Evolutionary conservation across 73 alveolate species (phyloP).

Genomic region (Blepharisma stoltei): DNA sequence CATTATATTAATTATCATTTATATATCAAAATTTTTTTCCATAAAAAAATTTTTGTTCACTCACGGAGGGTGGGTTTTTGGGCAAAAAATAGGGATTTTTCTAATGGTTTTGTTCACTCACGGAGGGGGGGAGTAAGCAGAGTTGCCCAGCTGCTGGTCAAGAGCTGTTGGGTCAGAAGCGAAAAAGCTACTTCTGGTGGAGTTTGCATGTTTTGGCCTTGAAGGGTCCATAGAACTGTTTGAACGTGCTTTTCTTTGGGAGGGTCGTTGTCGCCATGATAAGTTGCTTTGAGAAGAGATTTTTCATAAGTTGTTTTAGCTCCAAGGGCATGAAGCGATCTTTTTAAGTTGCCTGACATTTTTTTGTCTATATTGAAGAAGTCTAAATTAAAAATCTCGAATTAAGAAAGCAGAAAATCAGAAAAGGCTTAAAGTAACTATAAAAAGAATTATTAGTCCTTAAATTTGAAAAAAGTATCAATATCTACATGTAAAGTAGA

Average conservation of each 20-base stretch:
- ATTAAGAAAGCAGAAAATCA: no score
- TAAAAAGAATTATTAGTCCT: no score
- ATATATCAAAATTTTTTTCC: no score
- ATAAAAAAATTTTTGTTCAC: no score
- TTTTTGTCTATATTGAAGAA: background rate
- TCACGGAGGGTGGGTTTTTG: no score
- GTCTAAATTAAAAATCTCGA: background rate
- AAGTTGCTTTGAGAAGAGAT: constrained; percentile 19
- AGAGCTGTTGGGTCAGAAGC: background rate
- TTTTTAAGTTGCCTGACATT: constrained; percentile 6
- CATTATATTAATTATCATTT: no score
- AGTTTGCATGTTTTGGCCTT: background rate
- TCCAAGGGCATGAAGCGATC: constrained; percentile 1
- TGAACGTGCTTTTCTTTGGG: constrained; percentile 32
- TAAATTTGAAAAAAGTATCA: no score
- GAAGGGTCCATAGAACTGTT: constrained; percentile 26
- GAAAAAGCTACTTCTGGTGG: constrained; percentile 2
- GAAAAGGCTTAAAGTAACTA: no score
- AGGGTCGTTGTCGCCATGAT: background rate
- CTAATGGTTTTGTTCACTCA: no score
- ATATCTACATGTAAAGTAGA: no score
- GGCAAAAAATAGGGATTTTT: no score
- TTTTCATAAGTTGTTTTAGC: constrained; percentile 11
- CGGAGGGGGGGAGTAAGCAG: no score
- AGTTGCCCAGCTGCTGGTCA: constrained; percentile 6